Conservation (phyloP, 2,329 filamentous ascomycete genomes). For the Curvularia verruculosa region DNA sequence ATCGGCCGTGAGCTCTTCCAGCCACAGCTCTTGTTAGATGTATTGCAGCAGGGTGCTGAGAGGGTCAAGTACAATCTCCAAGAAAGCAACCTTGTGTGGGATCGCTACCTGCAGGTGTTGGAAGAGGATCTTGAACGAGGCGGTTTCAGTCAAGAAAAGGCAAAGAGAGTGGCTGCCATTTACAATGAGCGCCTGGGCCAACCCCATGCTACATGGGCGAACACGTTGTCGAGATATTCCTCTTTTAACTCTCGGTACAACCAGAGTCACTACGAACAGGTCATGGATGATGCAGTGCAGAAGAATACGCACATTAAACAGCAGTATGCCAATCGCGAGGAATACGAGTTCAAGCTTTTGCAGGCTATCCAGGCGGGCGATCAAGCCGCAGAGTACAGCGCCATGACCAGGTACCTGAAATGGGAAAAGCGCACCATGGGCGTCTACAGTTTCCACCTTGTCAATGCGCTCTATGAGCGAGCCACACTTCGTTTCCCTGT, state of each 20-base stretch:
- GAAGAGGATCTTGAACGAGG: conserved; percentile 68
- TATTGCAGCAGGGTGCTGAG: conserved; percentile 75
- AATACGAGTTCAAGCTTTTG: conserved; percentile 70
- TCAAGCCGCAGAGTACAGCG: conserved; percentile 60
- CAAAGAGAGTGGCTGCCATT: conserved; percentile 70
- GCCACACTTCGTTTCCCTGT: conserved; percentile 76
- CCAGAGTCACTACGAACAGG: conserved; percentile 71
- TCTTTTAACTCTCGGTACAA: conserved; percentile 75
- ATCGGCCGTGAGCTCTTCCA: conserved; percentile 75
- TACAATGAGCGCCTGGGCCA: conserved; percentile 72
- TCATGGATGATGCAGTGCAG: conserved; percentile 72
- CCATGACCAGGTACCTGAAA: conserved; percentile 73
- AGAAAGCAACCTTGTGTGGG: conserved; percentile 80
- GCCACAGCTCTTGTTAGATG: conserved; percentile 67
- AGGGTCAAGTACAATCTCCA: conserved; percentile 75
- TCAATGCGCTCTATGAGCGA: conserved; percentile 74
- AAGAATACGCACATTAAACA: conserved; percentile 68
- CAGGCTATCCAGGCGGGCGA: conserved; percentile 64
- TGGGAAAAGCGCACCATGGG: conserved; percentile 76
- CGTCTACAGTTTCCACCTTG: conserved; percentile 59
- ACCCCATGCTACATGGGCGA: conserved; percentile 77
- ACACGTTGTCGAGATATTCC: conserved; percentile 76
- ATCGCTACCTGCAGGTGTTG: conserved; percentile 76
- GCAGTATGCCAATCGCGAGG: conserved; percentile 68
- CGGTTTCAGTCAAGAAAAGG: conserved; percentile 59